These are phyloP conservation scores for Mucor saturninus DNA, from an alignment of 371 early-diverging fungal genomes.

Conservation along the genomic window DNA sequence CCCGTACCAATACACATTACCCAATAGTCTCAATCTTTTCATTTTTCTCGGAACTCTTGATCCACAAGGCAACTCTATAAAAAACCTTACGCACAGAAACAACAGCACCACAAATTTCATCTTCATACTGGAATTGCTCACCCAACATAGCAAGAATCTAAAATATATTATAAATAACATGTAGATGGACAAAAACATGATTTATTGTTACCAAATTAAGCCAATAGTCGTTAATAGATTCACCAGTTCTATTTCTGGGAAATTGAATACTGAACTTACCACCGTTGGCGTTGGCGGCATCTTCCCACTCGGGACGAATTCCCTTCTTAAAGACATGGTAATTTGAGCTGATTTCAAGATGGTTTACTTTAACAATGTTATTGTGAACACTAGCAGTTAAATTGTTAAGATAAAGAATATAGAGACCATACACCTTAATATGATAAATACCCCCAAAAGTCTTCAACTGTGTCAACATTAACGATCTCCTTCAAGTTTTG, in stretches of 20 bases:
- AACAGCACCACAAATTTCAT: conserved; percentile 92
- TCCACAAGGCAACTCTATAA: conserved; percentile 92
- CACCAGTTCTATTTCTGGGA: conserved; percentile 63
- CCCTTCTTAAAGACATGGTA: conserved; percentile 96
- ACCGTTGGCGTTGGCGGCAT: conserved; percentile 89
- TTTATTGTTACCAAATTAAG: conserved; percentile 70
- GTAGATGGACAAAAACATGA: background rate
- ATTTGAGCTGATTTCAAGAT: conserved; percentile 80
- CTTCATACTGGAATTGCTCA: conserved; percentile 79
- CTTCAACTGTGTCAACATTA: conserved; percentile 89
- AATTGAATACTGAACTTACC: conserved; percentile 94
- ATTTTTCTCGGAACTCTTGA: conserved; percentile 69
- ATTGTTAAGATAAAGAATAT: background rate
- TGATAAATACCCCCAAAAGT: conserved; percentile 88
- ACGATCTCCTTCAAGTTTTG: conserved; percentile 87
- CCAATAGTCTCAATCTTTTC: conserved; percentile 65
- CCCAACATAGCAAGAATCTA: conserved; percentile 89
- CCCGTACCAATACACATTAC: conserved; percentile 33
- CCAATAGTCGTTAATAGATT: conserved; percentile 84
- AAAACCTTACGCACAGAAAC: conserved; percentile 82
- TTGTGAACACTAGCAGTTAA: conserved; percentile 64
- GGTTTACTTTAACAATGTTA: conserved; percentile 77
- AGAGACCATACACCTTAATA: background rate
- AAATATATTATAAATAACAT: conserved; percentile 4
- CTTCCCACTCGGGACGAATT: conserved; percentile 98